Base-by-base conservation (phyloP, 2,329 filamentous ascomycete species). In the Cercospora janseana region DNA sequence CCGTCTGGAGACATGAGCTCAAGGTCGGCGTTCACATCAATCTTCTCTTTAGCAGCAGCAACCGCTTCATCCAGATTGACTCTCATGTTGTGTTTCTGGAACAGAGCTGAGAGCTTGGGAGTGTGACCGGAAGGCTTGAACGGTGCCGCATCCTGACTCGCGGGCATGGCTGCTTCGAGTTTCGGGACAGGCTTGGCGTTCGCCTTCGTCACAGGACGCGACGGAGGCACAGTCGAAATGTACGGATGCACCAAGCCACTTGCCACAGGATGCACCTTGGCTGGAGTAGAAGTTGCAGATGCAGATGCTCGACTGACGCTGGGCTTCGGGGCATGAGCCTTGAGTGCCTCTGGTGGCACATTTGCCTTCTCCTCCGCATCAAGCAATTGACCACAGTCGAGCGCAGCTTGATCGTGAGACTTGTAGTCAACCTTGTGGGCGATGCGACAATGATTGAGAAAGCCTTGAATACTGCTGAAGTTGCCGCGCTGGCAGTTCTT, bases 381-480 rank as follows among this genome's bases (percentile, higher is more conserved):
- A 51, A 95, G 82, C 9, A 86, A 82, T 59, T 91, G 85, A 45
- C 93, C 93, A 61, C 89, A 94, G 52, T 87, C 86, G 49, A 91
- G 79, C 26, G 92, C 93, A 55, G 93, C 93, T 64, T 91, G 88
- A 69, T 97, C 92, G 65, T 98, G 93, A 62, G 89, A 96, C 72
- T 95, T 92, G 75, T 91, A 97, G 57, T 94, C 90, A 52, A 88
- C 81, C 66, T 86, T 87, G 72, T 98, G 93, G 20, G 91, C 90
- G 62, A 98, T 97, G 50, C 93, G 89, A 68, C 92, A 97, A 67
- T 98, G 93, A 66, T 98, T 98, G 73, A 98, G 93, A 72, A 97
- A 97, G n/a, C 93, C 93, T 70, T 97, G 93, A 0, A 91, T 94
- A 72, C 91, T 97, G 49, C 87, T 91, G 66, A 97, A 97, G 69